Evolutionary conservation across 208 protist species (phyloP), one percentile per base, ranked within the genome.

Genomic region (Wallacemonas sp.): DNA sequence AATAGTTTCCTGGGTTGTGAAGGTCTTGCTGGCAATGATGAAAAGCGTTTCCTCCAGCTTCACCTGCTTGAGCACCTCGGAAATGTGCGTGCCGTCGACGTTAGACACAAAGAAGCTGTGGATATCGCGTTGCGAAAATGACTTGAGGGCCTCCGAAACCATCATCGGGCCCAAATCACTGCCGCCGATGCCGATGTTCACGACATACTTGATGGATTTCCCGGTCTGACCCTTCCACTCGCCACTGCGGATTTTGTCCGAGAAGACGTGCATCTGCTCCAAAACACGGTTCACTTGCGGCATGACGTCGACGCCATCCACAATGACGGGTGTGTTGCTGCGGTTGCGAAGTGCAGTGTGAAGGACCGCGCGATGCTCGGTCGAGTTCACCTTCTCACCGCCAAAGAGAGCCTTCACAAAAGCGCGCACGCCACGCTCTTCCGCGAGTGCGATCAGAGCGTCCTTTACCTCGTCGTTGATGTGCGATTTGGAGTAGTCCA

Each of bases 171-270:
- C 97, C 24, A 99, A 77, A 60, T 99, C 98, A 60, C 95, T 98
- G 34, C 98, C 98, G 50, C 98, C 97, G 71, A 99, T 99, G 50
- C 92, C 98, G 63, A 99, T 98, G 72, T 99, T 99, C 32, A 99
- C 97, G 34, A 99, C 77, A 48, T 99, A 89, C 3, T 84, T 93
- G 60, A 99, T 97, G 13, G 63, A 59, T 73, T 98, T 97, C 30
- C 95, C 97, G 9, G 91, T 97, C 68, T 94, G 94, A n/a, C 97
- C 97, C 36, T 87, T 97, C 92, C 94, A 98, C 59, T 80, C 68
- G 33, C 97, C 97, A 32, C 33, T 85, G 64, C 93, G 87, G 21
- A 99, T 87, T 48, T 75, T 76, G 6, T 93, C 81, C 5, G 78
- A 81, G 58, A 98, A 98, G 17, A 66, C 60, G 37, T 78, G 73